A percentile compares a stretch with the other conserved stretches of the same genome.
Conservation (phyloP, 495 filamentous ascomycete genomes). For the Alectoria sarmentosa region DNA sequence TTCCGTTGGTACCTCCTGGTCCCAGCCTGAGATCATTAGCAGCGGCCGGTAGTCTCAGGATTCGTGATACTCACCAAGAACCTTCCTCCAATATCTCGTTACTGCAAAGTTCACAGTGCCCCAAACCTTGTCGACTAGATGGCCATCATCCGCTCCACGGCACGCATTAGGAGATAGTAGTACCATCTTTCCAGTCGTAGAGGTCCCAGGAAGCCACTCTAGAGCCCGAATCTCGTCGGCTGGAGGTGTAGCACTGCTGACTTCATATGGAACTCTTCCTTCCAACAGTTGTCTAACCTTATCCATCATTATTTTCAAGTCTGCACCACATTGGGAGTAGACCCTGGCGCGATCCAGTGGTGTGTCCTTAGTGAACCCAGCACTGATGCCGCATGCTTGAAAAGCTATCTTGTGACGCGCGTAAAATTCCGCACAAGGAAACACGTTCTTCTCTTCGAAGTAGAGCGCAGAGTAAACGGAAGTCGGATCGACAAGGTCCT, state of each 20-base stretch:
- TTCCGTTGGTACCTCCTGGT: conserved; percentile 19
- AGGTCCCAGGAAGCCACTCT: conserved; percentile 31
- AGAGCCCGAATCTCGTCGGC: conserved; percentile 1
- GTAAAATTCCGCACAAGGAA: conserved; percentile 28
- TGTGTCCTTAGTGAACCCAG: neutral
- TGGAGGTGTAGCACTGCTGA: neutral
- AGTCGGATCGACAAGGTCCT: conserved; percentile 21
- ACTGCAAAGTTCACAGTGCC: conserved; percentile 24
- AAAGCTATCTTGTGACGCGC: conserved; percentile 21
- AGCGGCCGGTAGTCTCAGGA: neutral
- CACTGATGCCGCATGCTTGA: conserved; percentile 25
- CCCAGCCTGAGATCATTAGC: conserved; percentile 22
- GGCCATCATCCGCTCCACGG: conserved; percentile 21
- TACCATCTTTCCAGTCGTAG: conserved; percentile 8
- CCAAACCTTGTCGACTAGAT: conserved; percentile 27
- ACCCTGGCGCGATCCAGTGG: neutral
- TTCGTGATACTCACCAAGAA: conserved; percentile 17
- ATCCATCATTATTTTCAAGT: conserved; percentile 16
- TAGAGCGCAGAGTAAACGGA: conserved; percentile 24
- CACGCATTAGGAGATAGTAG: conserved; percentile 25
- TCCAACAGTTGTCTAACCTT: conserved; percentile 25
- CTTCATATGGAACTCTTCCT: conserved; percentile 3
- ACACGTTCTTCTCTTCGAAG: conserved; percentile 30
- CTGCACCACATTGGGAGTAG: conserved; percentile 24
- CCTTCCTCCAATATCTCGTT: conserved; percentile 25